These are phyloP conservation scores for Flaveria robusta DNA, from an alignment of 129 eudicot species.

Conservation along the genomic window DNA sequence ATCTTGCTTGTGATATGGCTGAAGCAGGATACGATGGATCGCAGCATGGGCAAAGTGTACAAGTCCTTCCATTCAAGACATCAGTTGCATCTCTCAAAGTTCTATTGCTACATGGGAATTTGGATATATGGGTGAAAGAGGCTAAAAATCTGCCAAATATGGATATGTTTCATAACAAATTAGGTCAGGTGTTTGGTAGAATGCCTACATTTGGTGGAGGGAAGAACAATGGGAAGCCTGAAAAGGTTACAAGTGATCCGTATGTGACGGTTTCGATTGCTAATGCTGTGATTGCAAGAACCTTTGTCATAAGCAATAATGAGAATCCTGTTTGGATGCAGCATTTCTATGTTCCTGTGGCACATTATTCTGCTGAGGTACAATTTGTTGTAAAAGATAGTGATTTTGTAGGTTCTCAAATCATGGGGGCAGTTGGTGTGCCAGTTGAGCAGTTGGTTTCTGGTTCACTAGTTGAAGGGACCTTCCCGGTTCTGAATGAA, in stretches of 20 bases:
- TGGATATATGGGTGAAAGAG: slow-evolving; percentile 50
- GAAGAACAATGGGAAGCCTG: slow-evolving; percentile 35
- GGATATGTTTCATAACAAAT: slow-evolving; percentile 42
- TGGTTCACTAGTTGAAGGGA: slow-evolving; percentile 32
- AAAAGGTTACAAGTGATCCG: slow-evolving; percentile 45
- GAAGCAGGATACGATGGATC: slow-evolving; percentile 31
- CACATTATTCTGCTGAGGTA: slow-evolving; percentile 40
- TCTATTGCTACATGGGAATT: slow-evolving; percentile 41
- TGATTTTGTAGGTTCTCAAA: slow-evolving; percentile 43
- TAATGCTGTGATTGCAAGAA: slow-evolving; percentile 44
- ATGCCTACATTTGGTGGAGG: slow-evolving; percentile 34
- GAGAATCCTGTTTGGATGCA: slow-evolving; percentile 55
- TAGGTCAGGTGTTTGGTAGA: slow-evolving; percentile 40
- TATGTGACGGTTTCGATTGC: slow-evolving; percentile 46
- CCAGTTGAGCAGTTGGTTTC: slow-evolving; percentile 41
- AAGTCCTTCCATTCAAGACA: slow-evolving; percentile 37
- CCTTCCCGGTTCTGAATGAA: slow-evolving; percentile 37
- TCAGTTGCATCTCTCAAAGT: slow-evolving; percentile 35
- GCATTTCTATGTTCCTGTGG: slow-evolving; percentile 45
- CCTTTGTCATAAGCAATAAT: slow-evolving; percentile 39
- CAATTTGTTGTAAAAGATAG: slow-evolving; percentile 45
- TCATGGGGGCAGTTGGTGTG: slow-evolving; percentile 45
- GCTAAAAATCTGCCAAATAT: slow-evolving; percentile 46
- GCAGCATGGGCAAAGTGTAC: slow-evolving; percentile 37
- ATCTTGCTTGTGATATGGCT: slow-evolving; percentile 30